Evolutionary conservation across 2,329 filamentous ascomycete species (phyloP).

Genomic region (Aspergillus proliferans): DNA sequence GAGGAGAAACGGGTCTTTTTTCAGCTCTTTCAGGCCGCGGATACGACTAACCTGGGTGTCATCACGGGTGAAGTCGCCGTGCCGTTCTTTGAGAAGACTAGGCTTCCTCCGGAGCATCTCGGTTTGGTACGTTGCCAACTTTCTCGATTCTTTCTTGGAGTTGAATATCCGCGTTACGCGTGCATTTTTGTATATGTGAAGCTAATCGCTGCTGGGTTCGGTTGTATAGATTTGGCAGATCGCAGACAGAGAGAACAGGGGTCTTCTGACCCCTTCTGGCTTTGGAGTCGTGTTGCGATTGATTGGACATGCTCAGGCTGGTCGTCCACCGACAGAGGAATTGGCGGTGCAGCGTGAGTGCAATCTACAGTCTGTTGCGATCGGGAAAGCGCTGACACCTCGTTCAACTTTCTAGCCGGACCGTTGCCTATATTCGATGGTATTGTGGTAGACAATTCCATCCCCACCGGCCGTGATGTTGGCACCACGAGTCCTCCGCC

Average conservation of each 20-base stretch:
- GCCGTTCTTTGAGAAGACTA: constrained; percentile 96
- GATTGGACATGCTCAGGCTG: constrained; percentile 91
- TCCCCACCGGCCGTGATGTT: constrained; percentile 45
- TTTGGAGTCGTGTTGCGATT: constrained; percentile 90
- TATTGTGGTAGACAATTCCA: constrained; percentile 45
- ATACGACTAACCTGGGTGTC: constrained; percentile 84
- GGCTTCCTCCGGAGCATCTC: constrained; percentile 74
- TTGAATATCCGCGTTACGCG: not conserved
- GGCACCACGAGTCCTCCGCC: constrained; percentile 39
- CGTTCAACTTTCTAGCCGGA: constrained; percentile 45
- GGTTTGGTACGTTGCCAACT: constrained; percentile 65
- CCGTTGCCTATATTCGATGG: constrained; percentile 93
- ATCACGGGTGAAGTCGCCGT: constrained; percentile 95
- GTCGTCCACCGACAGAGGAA: constrained; percentile 71
- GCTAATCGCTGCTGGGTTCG: constrained; percentile 3
- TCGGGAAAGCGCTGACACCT: constrained; percentile 8
- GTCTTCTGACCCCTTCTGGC: constrained; percentile 83
- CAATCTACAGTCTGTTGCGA: not conserved
- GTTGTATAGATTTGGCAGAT: constrained; percentile 88
- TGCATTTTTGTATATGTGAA: not conserved
- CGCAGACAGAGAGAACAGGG: constrained; percentile 92
- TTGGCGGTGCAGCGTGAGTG: constrained; percentile 68
- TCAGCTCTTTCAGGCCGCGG: constrained; percentile 87
- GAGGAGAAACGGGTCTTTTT: constrained; percentile 94
- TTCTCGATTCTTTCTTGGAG: not conserved